Evolutionary conservation across 2,329 filamentous ascomycete species (phyloP).

Genomic region (Paramyrothecium sp.): DNA sequence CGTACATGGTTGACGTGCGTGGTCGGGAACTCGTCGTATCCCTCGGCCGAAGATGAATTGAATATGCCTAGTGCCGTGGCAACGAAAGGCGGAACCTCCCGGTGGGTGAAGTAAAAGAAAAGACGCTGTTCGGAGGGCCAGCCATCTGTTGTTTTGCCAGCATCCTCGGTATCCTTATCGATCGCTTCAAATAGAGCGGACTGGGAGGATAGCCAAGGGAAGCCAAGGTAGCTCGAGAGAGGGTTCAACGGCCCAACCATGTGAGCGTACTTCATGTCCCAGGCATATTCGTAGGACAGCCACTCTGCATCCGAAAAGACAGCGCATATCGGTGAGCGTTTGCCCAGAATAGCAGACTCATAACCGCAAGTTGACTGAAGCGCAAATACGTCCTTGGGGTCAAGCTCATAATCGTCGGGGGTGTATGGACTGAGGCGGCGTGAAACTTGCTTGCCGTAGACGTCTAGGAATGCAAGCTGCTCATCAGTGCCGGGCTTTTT

Average conservation of each 20-base stretch:
- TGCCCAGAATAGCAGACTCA: conserved; percentile 15
- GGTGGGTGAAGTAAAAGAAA: conserved; percentile 19
- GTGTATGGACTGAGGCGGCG: conserved; percentile 14
- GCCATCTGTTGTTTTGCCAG: conserved; percentile 4
- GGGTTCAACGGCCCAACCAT: conserved; percentile 20
- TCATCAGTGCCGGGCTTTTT: conserved; percentile 15
- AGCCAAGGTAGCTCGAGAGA: conserved; percentile 16
- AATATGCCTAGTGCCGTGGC: conserved; percentile 19
- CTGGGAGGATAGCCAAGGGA: conserved; percentile 16
- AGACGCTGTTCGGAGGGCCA: conserved; percentile 16
- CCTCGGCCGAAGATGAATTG: conserved; percentile 15
- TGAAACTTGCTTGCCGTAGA: conserved; percentile 13
- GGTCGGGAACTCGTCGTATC: conserved; percentile 17
- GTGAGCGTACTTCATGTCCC: conserved; percentile 21
- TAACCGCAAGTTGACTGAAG: conserved; percentile 20
- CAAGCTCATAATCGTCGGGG: conserved; percentile 13
- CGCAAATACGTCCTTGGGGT: conserved; percentile 16
- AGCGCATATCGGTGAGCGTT: conserved; percentile 13
- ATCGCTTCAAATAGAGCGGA: conserved; percentile 12
- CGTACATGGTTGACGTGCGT: conserved; percentile 17
- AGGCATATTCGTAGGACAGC: conserved; percentile 20
- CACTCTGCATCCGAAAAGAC: conserved; percentile 18
- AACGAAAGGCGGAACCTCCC: conserved; percentile 19
- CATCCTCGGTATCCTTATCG: conserved; percentile 1
- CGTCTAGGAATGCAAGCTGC: conserved; percentile 13